These are phyloP conservation scores for Simmondsia chinensis DNA, from an alignment of 148 eudicot species.

Conservation along the genomic window DNA sequence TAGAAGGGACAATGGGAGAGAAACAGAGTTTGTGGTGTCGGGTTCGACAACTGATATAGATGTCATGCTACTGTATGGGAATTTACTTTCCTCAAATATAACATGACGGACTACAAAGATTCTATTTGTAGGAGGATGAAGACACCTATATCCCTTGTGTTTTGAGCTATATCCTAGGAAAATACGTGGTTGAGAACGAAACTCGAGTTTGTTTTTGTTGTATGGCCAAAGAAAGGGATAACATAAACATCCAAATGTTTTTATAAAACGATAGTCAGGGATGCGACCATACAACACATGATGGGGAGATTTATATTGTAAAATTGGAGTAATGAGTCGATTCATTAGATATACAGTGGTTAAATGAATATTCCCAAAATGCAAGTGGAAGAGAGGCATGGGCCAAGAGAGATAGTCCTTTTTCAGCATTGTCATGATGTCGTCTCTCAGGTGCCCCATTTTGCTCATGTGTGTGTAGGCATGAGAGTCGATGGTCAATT, in stretches of 20 bases:
- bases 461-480: conserved; percentile 4
- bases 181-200: background rate
- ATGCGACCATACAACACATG: background rate
- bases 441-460: conserved; percentile 3
- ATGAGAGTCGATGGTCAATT: background rate
- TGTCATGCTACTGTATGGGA: too few species aligned
- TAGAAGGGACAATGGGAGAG: too few species aligned
- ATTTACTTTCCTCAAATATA: conserved; percentile 1
- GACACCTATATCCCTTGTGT: conserved; percentile 3
- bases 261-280: background rate
- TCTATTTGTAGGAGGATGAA: background rate
- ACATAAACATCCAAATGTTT: conserved; percentile 3
- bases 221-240: conserved; percentile 1
- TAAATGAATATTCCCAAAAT: background rate
- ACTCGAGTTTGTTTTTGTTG: background rate
- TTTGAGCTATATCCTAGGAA: conserved; percentile 5
- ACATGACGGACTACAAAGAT: conserved; percentile 1
- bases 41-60: too few species aligned
- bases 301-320: background rate
- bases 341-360: background rate
- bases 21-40: too few species aligned
- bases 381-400: background rate
- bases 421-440: background rate
- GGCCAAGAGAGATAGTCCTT: background rate
- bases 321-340: background rate